These are phyloP conservation scores for Zelonia costaricensis DNA, from an alignment of 208 protist genomes.

Conservation along the genomic window DNA sequence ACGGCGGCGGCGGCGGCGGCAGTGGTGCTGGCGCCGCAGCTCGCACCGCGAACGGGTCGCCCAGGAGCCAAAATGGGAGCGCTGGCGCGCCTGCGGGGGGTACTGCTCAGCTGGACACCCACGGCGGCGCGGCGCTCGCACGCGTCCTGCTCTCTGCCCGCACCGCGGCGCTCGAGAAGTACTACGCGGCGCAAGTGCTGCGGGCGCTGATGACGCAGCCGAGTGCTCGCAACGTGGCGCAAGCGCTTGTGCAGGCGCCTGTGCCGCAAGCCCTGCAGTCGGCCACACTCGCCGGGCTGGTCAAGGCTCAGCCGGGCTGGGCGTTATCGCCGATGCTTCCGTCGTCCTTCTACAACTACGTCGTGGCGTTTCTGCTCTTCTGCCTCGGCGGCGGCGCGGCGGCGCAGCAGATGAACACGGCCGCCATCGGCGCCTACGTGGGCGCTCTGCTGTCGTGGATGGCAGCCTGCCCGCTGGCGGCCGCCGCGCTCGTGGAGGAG, in stretches of 20 bases:
- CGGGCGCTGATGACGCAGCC: constrained; percentile 39
- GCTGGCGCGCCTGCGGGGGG: too few relatives aligned
- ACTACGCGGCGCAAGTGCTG: constrained; percentile 74
- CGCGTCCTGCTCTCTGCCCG: constrained; percentile 28
- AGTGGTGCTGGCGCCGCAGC: too few relatives aligned
- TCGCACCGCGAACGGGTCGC: too few relatives aligned
- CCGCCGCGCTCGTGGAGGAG: constrained; percentile 39
- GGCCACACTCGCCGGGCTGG: constrained; percentile 14
- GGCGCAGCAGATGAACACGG: constrained; percentile 56
- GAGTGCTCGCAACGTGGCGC: constrained; percentile 22
- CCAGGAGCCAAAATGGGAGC: too few relatives aligned
- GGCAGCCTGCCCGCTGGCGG: constrained; percentile 14
- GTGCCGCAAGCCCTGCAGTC: constrained; percentile 21
- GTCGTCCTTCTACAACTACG: constrained; percentile 50
- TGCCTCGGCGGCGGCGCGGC: constrained; percentile 48
- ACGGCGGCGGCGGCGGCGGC: too few relatives aligned
- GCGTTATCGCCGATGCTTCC: constrained; percentile 5
- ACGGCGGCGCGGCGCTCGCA: constrained; percentile 28
- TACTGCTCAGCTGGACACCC: neutral
- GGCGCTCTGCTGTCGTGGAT: constrained; percentile 53
- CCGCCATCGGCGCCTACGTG: constrained; percentile 64
- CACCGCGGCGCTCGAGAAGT: constrained; percentile 43
- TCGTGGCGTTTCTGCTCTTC: constrained; percentile 48
- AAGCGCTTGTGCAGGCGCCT: constrained; percentile 7
- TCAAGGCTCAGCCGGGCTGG: constrained; percentile 29